Evolutionary conservation across 352 stramenopile genomes (phyloP).

Genomic region (Globisporangium middletonii): DNA sequence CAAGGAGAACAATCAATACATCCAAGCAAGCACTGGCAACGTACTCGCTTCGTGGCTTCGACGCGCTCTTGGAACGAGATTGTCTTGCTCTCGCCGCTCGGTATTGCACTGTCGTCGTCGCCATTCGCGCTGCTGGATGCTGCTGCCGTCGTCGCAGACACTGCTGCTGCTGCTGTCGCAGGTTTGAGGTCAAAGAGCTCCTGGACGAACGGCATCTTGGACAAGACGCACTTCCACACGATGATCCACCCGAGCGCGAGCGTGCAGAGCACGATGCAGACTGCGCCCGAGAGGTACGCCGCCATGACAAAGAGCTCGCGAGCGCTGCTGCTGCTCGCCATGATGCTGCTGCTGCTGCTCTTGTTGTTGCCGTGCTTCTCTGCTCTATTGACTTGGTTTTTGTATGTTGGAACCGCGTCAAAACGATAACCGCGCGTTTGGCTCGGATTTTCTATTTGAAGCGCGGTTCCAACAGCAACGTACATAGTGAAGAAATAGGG

Average conservation of each 20-base stretch:
- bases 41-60: conserved; percentile 56
- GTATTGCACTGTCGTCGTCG: conserved; percentile 5
- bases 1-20: not conserved
- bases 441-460: no score
- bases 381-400: no score
- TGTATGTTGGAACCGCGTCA: no score
- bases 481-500: no score
- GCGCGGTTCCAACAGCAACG: no score
- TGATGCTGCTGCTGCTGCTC: not conserved
- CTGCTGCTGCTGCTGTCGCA: conserved; percentile 22
- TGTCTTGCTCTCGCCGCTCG: conserved; percentile 4
- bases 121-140: conserved; percentile 13
- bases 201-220: conserved; percentile 79
- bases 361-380: not conserved
- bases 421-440: no score
- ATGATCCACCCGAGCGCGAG: conserved; percentile 67
- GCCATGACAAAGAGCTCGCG: conserved; percentile 51
- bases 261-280: conserved; percentile 82
- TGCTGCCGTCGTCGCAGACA: conserved; percentile 8
- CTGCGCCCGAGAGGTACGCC: conserved; percentile 65
- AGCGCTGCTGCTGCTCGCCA: not conserved
- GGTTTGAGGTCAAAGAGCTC: conserved; percentile 82
- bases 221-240: conserved; percentile 82
- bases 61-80: conserved; percentile 76
- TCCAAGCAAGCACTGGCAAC: conserved; percentile 8